These are phyloP conservation scores for Stylosanthes scabra DNA, from an alignment of 331 rosid genomes.

Conservation along the genomic window DNA sequence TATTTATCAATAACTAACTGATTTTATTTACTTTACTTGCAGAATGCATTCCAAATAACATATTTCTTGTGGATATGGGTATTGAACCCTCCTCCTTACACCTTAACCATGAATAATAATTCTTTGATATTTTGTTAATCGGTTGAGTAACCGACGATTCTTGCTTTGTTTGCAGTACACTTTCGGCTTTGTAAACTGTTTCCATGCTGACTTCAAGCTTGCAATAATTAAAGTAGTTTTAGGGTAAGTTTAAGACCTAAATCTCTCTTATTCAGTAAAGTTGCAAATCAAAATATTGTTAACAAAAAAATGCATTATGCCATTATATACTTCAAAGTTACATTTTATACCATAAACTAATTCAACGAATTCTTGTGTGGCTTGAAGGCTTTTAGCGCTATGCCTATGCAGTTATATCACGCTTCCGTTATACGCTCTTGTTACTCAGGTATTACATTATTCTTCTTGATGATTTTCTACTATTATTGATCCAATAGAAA, in stretches of 20 bases:
- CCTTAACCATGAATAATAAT: conserved; percentile 14
- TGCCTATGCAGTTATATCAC: conserved; percentile 92
- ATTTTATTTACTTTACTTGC: conserved; percentile 50
- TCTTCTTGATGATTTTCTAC: conserved; percentile 16
- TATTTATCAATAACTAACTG: conserved; percentile 25
- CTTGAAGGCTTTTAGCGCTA: conserved; percentile 63
- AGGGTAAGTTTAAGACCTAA: conserved; percentile 64
- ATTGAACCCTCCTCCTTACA: conserved; percentile 37
- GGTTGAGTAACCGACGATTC: conserved; percentile 10
- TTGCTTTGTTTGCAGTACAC: conserved; percentile 73
- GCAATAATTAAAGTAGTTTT: conserved; percentile 65
- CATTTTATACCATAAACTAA: neutral
- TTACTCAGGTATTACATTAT: conserved; percentile 76
- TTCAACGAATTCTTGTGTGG: conserved; percentile 19
- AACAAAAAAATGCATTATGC: conserved; percentile 8
- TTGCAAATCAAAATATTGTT: too few species aligned
- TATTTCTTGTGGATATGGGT: conserved; percentile 96
- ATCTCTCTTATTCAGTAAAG: neutral
- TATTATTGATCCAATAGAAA: neutral
- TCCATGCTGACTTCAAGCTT: conserved; percentile 68
- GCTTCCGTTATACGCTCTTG: conserved; percentile 93
- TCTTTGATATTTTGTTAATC: conserved; percentile 2
- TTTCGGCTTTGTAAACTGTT: conserved; percentile 75
- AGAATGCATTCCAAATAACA: conserved; percentile 96
- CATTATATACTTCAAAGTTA: conserved; percentile 5